These are phyloP conservation scores for Micractinium conductrix DNA, from an alignment of 139 green algal species.

Conservation along the genomic window DNA sequence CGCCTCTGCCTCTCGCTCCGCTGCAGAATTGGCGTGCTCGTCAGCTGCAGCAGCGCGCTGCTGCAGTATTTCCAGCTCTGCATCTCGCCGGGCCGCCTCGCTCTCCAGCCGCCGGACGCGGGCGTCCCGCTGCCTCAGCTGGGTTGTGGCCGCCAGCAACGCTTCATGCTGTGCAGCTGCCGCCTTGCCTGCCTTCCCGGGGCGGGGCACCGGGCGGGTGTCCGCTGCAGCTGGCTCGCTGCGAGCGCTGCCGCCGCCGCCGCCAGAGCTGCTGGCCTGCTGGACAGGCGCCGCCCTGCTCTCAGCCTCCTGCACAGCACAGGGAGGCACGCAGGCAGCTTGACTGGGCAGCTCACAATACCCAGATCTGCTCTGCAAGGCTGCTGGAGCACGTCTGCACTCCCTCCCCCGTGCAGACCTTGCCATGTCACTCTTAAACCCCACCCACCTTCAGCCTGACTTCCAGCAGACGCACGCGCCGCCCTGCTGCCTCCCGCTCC, in stretches of 20 bases:
- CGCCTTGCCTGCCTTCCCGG: not conserved
- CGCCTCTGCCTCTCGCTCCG: not conserved
- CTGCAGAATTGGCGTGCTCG: not conserved
- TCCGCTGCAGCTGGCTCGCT: not conserved
- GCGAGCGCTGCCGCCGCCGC: not conserved
- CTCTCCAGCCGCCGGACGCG: conserved; percentile 12
- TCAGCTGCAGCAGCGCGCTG: not conserved
- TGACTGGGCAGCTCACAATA: not conserved
- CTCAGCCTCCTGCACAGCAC: not conserved
- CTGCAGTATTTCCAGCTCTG: not conserved
- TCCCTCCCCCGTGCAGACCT: not conserved
- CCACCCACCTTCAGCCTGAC: not conserved
- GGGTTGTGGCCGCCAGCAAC: not conserved
- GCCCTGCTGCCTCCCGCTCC: not conserved
- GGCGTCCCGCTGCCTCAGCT: conserved; percentile 31
- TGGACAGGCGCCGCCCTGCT: no score
- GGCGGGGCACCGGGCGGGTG: not conserved
- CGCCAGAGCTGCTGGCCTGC: not conserved
- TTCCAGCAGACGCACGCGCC: conserved; percentile 4
- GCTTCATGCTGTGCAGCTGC: conserved; percentile 11
- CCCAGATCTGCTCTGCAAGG: not conserved
- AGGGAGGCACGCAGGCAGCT: not conserved
- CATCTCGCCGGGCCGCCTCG: not conserved
- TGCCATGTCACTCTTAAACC: not conserved
- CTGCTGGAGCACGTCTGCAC: not conserved